Evolutionary conservation across 208 protist species (phyloP), one percentile per base, ranked within the genome.

Genomic region (Crithidia bombi): DNA sequence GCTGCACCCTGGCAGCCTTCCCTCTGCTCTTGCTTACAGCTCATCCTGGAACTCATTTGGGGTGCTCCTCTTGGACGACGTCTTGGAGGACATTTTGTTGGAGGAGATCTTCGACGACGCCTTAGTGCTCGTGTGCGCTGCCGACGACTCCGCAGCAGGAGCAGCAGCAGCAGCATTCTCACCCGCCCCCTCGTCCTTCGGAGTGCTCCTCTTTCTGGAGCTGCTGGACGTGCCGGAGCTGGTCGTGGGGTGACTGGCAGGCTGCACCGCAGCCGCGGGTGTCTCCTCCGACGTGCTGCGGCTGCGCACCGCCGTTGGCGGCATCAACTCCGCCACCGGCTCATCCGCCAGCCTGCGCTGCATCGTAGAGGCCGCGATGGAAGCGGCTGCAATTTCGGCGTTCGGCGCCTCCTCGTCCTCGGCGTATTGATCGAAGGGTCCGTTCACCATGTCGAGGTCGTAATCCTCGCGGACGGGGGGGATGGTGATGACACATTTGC

Each of bases 391-490:
- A 32, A 71, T n/a, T 35, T 35, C 61, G 19, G 36, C 47, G 15
- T 63, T 32, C 26, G 44, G 50, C 10, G 50, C 66, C 66, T 70
- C 65, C 49, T 25, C 64, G 1, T 65, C 76, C 65, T 70, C 75
- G 28, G 51, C 49, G 50, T 72, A 52, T 55, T 62, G 35, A 50
- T 75, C 69, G 26, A 46, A 54, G 0, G 57, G 43, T 9, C 70
- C 63, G 25, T 47, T 46, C 15, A 85, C 44, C 10, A 35, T 41
- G 43, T 43, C 66, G 39, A 73, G 68, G 38, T 85, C 85, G 51
- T 83, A 93, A 71, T 93, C 87, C 52, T 88, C 79, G 36, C 87
- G 85, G 1, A 85, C 71, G 26, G 55, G 59, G 19, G 79, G 67
- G 44, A 93, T 71, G 23, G 75, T 78, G 59, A 93, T 81, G 49